Conservation (phyloP, 2,329 filamentous ascomycete species). For the Ceratocystis papillata region DNA sequence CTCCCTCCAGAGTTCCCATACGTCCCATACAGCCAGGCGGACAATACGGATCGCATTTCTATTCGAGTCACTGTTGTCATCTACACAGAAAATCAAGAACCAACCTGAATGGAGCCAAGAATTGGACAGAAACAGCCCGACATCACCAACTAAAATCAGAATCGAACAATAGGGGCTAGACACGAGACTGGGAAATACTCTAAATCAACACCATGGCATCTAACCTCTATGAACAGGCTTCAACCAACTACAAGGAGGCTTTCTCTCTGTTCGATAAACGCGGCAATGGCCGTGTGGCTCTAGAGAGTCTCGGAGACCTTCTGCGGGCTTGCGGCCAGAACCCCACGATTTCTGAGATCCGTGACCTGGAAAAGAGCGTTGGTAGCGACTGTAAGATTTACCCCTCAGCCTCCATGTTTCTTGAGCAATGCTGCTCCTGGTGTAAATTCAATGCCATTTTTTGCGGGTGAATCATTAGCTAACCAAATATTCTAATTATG, state of each 20-base stretch:
- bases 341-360: constrained; percentile 85
- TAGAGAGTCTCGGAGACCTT: constrained; percentile 82
- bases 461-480: background rate
- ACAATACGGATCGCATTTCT: no score
- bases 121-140: background rate
- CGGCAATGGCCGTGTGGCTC: constrained; percentile 80
- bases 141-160: no score
- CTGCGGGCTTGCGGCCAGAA: constrained; percentile 96
- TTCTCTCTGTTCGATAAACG: constrained; percentile 99
- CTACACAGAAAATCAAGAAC: background rate
- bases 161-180: background rate
- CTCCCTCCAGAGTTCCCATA: background rate
- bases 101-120: background rate
- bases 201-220: constrained; percentile 28
- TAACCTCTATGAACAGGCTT: constrained; percentile 52
- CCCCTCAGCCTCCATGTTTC: background rate
- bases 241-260: constrained; percentile 99
- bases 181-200: background rate
- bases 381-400: constrained; percentile 74
- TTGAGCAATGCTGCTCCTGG: no score
- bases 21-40: background rate
- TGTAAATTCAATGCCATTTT: background rate
- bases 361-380: constrained; percentile 80
- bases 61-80: background rate
- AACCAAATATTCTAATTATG: background rate